phyloP scores from a whole-genome alignment of 2,329 filamentous ascomycete species.

The Botrytis squamosa region DNA sequence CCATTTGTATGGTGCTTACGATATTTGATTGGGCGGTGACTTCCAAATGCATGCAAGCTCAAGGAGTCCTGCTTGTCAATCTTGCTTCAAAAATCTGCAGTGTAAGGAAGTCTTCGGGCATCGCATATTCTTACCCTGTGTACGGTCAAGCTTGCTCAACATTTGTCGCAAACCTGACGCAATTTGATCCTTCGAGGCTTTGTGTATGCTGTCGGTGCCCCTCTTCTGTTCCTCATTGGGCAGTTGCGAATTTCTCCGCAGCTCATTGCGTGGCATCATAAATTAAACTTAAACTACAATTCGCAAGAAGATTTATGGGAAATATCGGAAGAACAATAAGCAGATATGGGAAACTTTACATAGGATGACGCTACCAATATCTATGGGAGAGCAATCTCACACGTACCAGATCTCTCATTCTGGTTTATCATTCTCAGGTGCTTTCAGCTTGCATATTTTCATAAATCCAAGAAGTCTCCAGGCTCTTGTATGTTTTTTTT shows the following conservation, averaged over 20 bases:
- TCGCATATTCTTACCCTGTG: neutral
- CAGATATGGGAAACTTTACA: neutral
- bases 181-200: neutral
- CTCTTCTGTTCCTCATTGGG: neutral
- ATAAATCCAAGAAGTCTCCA: neutral
- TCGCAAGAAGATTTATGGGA: neutral
- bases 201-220: neutral
- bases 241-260: neutral
- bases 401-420: neutral
- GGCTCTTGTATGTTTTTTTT: neutral
- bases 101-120: neutral
- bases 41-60: slow-evolving; percentile 12
- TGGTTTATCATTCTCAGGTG: neutral
- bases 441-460: neutral
- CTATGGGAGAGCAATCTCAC: neutral
- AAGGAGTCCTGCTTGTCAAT: slow-evolving; percentile 7
- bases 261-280: neutral
- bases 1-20: neutral
- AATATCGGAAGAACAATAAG: neutral
- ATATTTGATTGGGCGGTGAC: neutral
- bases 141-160: neutral
- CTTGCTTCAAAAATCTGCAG: slow-evolving; percentile 5
- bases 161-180: neutral
- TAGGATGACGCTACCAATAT: neutral
- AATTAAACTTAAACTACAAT: neutral